These are phyloP conservation scores for Glebionis coronaria DNA, from an alignment of 129 eudicot genomes.

Conservation along the genomic window DNA sequence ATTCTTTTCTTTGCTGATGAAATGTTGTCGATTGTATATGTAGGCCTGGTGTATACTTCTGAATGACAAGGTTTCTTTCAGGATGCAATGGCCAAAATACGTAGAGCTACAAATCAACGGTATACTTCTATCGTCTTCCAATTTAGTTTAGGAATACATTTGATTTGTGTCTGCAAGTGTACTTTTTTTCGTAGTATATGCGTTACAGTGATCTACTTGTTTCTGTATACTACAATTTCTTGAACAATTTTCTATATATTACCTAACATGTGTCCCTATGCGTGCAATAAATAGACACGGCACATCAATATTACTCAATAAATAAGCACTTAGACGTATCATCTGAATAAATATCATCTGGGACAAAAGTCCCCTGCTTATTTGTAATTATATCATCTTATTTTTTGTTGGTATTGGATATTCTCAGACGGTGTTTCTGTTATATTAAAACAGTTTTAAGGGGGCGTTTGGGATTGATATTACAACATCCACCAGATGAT, in stretches of 20 bases:
- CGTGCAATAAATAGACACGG: conserved; percentile 84
- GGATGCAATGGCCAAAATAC: conserved; percentile 97
- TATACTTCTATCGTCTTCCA: conserved; percentile 19
- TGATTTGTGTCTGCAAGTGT: too few relatives aligned
- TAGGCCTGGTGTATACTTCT: conserved; percentile 99
- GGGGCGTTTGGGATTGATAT: too few relatives aligned
- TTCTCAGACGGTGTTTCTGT: too few relatives aligned
- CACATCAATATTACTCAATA: too few relatives aligned
- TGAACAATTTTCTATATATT: conserved; percentile 4
- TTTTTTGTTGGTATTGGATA: too few relatives aligned
- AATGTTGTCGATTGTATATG: conserved; percentile 17
- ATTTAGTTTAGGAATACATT: not conserved
- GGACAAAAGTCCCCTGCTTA: too few relatives aligned
- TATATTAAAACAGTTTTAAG: too few relatives aligned
- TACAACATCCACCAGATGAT: too few relatives aligned
- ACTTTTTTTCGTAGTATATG: not conserved
- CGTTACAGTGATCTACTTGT: not conserved
- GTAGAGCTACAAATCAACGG: conserved; percentile 92
- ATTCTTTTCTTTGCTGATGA: conserved; percentile 16
- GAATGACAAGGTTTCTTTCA: conserved; percentile 87
- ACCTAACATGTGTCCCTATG: conserved; percentile 56
- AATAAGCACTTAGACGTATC: too few relatives aligned
- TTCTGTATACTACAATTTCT: not conserved
- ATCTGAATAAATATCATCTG: too few relatives aligned
- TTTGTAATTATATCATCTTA: too few relatives aligned